phyloP scores from a whole-genome alignment of 164 flowering plant species.

The Vitis rotundifolia region DNA sequence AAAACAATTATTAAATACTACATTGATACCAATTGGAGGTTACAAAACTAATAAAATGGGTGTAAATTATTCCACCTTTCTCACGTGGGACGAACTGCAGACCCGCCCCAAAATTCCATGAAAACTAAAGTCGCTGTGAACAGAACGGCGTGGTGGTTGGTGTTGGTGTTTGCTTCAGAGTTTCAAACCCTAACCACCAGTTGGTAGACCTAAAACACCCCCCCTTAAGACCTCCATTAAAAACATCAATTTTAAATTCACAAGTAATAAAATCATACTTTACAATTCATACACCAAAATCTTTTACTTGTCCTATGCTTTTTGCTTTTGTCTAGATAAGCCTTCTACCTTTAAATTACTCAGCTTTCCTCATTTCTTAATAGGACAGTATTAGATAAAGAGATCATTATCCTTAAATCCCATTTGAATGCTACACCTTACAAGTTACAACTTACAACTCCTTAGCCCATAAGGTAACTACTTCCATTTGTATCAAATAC shows the following conservation, averaged over 20 bases:
- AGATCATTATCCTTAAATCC: too few species aligned
- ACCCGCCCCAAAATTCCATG: background rate
- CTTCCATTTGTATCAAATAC: too few species aligned
- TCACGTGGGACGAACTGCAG: constrained; percentile 19
- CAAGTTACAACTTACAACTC: too few species aligned
- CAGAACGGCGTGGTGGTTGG: background rate
- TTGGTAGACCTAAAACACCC: constrained; percentile 45
- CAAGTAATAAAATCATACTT: too few species aligned
- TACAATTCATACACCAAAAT: background rate
- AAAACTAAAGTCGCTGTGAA: background rate
- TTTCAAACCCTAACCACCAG: constrained; percentile 52
- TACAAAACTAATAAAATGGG: background rate
- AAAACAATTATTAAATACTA: background rate
- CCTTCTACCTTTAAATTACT: background rate
- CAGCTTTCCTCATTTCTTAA: too few species aligned
- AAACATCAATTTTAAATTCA: constrained; percentile 13
- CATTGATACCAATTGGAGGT: background rate
- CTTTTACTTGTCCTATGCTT: background rate
- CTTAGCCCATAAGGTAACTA: too few species aligned
- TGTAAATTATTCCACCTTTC: constrained; percentile 17
- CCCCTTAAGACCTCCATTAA: constrained; percentile 27
- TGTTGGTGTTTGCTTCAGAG: constrained; percentile 25
- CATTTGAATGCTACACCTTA: too few species aligned
- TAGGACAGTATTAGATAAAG: too few species aligned
- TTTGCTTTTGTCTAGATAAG: background rate